A percentile compares a stretch with the other conserved stretches of the same genome.
These are phyloP conservation scores for Irpex sp. DNA, from an alignment of 1,284 basidiomycete genomes.

Conservation along the genomic window DNA sequence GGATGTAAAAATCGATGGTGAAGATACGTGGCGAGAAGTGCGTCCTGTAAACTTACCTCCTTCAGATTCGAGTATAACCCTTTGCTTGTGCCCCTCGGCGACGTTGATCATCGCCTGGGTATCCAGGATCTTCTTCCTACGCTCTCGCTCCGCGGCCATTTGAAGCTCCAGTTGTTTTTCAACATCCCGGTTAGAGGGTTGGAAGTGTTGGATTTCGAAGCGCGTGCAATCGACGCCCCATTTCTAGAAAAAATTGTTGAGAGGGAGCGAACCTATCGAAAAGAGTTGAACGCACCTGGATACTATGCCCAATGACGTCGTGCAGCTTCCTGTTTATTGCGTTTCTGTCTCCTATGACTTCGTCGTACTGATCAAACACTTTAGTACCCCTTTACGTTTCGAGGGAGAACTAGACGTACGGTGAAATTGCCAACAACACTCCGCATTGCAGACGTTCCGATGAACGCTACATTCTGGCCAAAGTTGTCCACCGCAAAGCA, in stretches of 20 bases:
- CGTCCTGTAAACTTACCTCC: conserved; percentile 13
- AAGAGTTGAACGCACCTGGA: conserved; percentile 34
- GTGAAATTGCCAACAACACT: conserved; percentile 47
- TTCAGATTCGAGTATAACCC: conserved; percentile 49
- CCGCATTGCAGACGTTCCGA: conserved; percentile 48
- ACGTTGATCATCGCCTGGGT: conserved; percentile 53
- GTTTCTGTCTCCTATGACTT: conserved; percentile 47
- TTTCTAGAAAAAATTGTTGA: conserved; percentile 24
- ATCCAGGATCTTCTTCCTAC: conserved; percentile 52
- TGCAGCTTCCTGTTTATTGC: conserved; percentile 45
- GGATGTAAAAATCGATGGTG: too few relatives aligned
- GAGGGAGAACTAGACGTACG: conserved; percentile 27
- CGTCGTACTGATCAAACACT: conserved; percentile 20
- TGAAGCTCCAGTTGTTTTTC: conserved; percentile 51
- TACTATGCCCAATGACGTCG: conserved; percentile 43
- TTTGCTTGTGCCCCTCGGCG: conserved; percentile 51
- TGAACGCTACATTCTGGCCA: conserved; percentile 42
- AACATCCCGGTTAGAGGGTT: conserved; percentile 48
- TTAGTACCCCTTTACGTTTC: background rate
- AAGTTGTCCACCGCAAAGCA: conserved; percentile 47
- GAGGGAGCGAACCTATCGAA: too few relatives aligned
- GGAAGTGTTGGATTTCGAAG: conserved; percentile 52
- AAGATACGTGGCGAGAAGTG: too few relatives aligned
- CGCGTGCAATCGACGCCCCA: conserved; percentile 54
- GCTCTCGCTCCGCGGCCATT: conserved; percentile 53